These are phyloP conservation scores for Nicotiana otophora DNA, from an alignment of 257 asterid genomes.

Conservation along the genomic window DNA sequence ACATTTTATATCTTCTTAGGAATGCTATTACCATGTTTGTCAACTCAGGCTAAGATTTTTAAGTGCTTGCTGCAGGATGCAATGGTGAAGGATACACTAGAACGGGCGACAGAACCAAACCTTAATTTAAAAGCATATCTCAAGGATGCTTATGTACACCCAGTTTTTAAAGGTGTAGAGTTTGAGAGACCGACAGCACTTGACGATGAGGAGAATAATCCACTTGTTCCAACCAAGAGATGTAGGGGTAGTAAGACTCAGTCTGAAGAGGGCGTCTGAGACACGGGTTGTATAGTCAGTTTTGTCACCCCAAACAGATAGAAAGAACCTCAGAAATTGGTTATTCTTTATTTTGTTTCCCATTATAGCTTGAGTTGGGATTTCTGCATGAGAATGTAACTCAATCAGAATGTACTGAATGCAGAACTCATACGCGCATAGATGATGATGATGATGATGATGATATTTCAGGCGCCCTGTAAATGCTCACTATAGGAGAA, in stretches of 20 bases:
- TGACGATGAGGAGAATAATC: conserved; percentile 52
- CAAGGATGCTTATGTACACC: conserved; percentile 57
- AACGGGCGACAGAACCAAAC: conserved; percentile 49
- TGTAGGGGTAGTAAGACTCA: conserved; percentile 31
- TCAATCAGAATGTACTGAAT: not conserved
- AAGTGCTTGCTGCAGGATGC: conserved; percentile 40
- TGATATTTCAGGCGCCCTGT: not conserved
- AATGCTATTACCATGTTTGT: not conserved
- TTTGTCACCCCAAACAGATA: not conserved
- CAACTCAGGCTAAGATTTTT: not conserved
- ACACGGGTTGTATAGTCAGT: not conserved
- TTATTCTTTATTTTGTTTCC: not conserved
- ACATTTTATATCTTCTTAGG: not conserved
- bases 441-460: not conserved
- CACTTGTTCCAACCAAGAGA: conserved; percentile 57
- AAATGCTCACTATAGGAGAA: not conserved
- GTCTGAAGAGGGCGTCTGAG: conserved; percentile 22
- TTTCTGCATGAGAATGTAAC: not conserved
- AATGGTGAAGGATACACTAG: conserved; percentile 45
- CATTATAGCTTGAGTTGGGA: not conserved
- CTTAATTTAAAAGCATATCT: conserved; percentile 48
- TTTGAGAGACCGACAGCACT: conserved; percentile 18
- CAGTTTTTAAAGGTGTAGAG: conserved; percentile 46
- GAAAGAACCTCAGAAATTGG: not conserved
- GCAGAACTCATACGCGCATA: not conserved